phyloP scores from a whole-genome alignment of 73 alveolate genomes.

The Blepharisma stoltei region DNA sequence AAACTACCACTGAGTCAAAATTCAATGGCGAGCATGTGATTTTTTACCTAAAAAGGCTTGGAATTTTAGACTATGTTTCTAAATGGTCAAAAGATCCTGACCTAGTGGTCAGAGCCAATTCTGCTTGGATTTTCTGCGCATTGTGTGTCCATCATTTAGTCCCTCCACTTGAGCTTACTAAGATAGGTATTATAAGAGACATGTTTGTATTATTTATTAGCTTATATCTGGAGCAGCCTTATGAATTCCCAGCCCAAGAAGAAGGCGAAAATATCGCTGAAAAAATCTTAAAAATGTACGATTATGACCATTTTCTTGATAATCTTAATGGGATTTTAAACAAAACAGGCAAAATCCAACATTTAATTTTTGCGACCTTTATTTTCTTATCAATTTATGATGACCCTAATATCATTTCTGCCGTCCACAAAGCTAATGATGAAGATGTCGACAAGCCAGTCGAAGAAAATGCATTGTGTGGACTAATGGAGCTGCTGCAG shows the following conservation, averaged over 20 bases:
- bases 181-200: constrained; percentile 4
- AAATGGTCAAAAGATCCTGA: constrained; percentile 29
- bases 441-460: constrained; percentile 31
- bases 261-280: constrained; percentile 27
- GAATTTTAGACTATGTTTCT: constrained; percentile 8
- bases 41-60: neutral
- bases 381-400: constrained; percentile 8
- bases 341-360: constrained; percentile 4
- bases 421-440: constrained; percentile 18
- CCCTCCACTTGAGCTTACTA: constrained; percentile 18
- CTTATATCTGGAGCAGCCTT: neutral
- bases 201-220: constrained; percentile 13
- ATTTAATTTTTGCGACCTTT: constrained; percentile 21
- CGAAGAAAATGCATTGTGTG: constrained; percentile 32
- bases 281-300: constrained; percentile 23
- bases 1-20: neutral
- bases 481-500: constrained; percentile 19
- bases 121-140: constrained; percentile 28
- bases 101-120: constrained; percentile 8
- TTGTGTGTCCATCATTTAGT: neutral
- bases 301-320: constrained; percentile 20
- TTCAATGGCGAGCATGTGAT: neutral
- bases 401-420: neutral
- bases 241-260: neutral
- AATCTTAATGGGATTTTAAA: neutral